Evolutionary conservation across 2,329 filamentous ascomycete genomes (phyloP), one percentile per base, ranked within the genome.

Genomic region (Apiospora hydei): DNA sequence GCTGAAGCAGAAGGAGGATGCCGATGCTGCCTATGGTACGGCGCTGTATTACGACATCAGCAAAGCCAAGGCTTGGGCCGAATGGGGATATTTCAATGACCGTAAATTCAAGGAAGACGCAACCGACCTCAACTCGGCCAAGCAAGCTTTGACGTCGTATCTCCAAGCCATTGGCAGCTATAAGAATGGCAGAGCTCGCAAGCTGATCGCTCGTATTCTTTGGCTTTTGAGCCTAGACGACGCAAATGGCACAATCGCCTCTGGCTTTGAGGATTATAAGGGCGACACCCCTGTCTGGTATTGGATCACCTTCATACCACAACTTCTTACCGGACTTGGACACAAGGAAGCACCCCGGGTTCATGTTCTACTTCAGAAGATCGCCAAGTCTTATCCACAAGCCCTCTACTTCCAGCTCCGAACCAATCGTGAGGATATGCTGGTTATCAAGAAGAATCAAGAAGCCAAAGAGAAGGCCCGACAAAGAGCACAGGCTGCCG

Each of bases 11-110:
- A 95, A 95, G 80, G 92, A 93, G 3, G 96, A 99, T 73, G 95
- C 96, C 6, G 95, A 98, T 77, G 92, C 94, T 72, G 96, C 97
- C 0, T 99, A 97, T 80, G 96, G 96, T 69, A 97, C 95, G 69
- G 97, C 96, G 0, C 83, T 99, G 73, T 98, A 96, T 84, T 98
- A 98, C 77, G 97, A 99, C 78, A 94, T 99, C 76, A 93, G 95
- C 77, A 90, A 98, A 69, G 94, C 96, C 4, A 99, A 99, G 84
- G 96, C 96, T 3, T 99, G 96, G 96, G 96, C 96, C 21, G 96
- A 99, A 84, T 99, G 96, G 96, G 96, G 96, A 69, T 95, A 97
- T 79, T 99, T 98, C 87, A 98, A 97, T 79, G 96, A 99, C 81
- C 91, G 94, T 77, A 92, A 96, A 71, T 99, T 98, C 87, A 98